These are phyloP conservation scores for Lignosus rhinocerotis DNA, from an alignment of 1,284 basidiomycete species.

Conservation along the genomic window DNA sequence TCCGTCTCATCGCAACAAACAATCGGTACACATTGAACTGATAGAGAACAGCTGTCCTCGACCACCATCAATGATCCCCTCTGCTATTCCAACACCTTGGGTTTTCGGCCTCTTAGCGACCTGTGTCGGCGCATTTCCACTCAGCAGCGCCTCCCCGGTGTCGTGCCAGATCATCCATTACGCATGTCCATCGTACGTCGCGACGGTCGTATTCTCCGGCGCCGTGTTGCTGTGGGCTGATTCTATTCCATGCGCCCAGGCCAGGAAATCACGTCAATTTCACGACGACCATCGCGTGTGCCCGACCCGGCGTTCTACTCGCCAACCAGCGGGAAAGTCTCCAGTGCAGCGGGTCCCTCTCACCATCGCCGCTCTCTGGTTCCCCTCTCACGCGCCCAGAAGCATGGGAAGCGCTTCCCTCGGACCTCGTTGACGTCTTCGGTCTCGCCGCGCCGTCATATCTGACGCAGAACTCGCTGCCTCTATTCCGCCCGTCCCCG, in stretches of 20 bases:
- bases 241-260: not conserved
- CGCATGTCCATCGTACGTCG: slow-evolving; percentile 2
- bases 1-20: not conserved
- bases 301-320: not conserved
- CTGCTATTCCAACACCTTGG: not conserved
- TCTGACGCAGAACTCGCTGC: not conserved
- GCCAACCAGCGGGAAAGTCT: not conserved
- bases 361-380: not conserved
- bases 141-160: not conserved
- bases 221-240: not conserved
- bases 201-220: not conserved
- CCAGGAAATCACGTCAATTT: slow-evolving; percentile 1
- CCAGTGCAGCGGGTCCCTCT: slow-evolving; percentile 1
- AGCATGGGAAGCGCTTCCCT: not conserved
- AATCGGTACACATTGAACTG: not conserved
- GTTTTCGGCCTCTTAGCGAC: not conserved
- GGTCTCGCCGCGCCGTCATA: not conserved
- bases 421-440: not conserved
- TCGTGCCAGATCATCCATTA: not conserved
- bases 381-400: not conserved
- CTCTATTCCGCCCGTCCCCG: not conserved
- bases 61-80: slow-evolving; percentile 1
- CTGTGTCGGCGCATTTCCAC: not conserved
- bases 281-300: not conserved
- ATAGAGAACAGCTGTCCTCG: not conserved